Base-by-base conservation (phyloP, 805 yeast species). In the Ogataea minuta region DNA sequence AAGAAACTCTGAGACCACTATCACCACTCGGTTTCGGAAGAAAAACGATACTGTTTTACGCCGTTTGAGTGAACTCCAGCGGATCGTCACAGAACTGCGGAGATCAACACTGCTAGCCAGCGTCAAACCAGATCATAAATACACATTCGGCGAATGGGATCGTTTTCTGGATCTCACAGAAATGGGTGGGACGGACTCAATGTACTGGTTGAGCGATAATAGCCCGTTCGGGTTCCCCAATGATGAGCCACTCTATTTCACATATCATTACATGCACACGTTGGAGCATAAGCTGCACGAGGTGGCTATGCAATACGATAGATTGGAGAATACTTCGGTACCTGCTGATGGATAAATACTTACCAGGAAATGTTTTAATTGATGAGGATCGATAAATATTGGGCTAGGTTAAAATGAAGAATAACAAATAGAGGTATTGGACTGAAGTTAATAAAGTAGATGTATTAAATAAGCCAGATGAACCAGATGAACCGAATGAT, bases 211-310 rank as follows among this genome's bases (percentile, higher is more conserved):
- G 2, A 70, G 82, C 6, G 77, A 77, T 2, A 53, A 61, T 1
- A 79, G 89, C 1, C 95, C 95, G 0, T 62, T 87, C 28, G 68
- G 83, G 31, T 76, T 72, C 39, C 93, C 93, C 0, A 63, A 83
- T 26, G 73, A 72, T 48, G 89, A 87, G 55, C 79, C 89, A 0
- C 76, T 77, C 41, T 84, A 76, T 51, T 72, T 84, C 24, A 36
- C 57, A 1, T 45, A 53, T 31, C 56, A 55, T 31, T 55, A 55
- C 36, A 16, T 60, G 25, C 51, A 58, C 36, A 36, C 43, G 23
- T 28, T 60, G 19, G 60, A 60, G 34, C 13, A 41, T 8, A 46
- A 39, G 15, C n/a, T 59, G 17, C 62, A 57, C 26, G 44, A 46
- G 20, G 41, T 57, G 33, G 60, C 62, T 6, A 34, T 46, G 13